Evolutionary conservation across 345 rosid species (phyloP).

Genomic region (Eucalyptus lansdowneana): DNA sequence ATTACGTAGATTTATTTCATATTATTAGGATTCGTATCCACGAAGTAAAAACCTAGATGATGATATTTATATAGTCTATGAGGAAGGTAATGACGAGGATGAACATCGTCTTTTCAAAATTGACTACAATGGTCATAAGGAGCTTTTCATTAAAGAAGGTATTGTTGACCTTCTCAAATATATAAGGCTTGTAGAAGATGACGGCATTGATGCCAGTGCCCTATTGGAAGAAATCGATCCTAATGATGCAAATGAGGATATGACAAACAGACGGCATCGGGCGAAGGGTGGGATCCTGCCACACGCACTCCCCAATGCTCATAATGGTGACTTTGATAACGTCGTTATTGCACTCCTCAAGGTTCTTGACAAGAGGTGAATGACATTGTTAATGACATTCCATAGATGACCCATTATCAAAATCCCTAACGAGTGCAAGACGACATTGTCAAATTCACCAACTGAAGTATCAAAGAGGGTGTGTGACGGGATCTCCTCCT

Average conservation of each 20-base stretch:
- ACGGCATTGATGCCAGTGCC: slow-evolving; percentile 63
- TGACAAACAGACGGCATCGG: too few species aligned
- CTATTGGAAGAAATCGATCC: slow-evolving; percentile 45
- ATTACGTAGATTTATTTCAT: not conserved
- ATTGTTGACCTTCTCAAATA: too few species aligned
- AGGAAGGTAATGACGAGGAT: too few species aligned
- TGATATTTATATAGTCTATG: not conserved
- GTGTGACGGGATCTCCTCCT: too few species aligned
- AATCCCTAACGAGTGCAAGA: not conserved
- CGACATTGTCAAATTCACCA: not conserved
- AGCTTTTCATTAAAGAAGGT: too few species aligned
- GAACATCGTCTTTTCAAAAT: too few species aligned
- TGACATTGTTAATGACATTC: too few species aligned
- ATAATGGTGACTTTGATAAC: not conserved
- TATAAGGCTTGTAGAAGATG: slow-evolving; percentile 42
- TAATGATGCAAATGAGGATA: too few species aligned
- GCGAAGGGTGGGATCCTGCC: too few species aligned
- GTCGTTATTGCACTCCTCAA: not conserved
- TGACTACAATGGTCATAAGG: too few species aligned
- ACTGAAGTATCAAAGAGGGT: not conserved
- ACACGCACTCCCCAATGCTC: not conserved
- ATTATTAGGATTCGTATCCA: not conserved
- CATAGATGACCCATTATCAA: too few species aligned
- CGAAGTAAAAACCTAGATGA: not conserved
- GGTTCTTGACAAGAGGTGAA: too few species aligned